phyloP scores from a whole-genome alignment of 129 eudicot species.

The Centella asiatica region DNA sequence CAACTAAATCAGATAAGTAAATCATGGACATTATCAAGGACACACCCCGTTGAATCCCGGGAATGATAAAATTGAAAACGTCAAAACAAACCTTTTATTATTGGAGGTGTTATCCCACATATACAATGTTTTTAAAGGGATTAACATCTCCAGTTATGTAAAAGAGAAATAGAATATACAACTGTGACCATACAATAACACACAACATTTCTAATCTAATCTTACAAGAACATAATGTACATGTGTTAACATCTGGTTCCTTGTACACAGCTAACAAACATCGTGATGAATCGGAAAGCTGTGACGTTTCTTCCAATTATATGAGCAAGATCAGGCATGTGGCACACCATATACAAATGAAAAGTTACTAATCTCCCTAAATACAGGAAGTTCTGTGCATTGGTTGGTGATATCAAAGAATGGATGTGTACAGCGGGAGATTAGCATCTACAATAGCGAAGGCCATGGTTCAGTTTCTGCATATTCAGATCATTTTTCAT shows the following conservation, averaged over 20 bases:
- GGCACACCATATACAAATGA: neutral
- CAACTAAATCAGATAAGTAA: too few relatives aligned
- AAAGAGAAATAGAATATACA: neutral
- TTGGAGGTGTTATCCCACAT: conserved; percentile 15
- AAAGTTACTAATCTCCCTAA: neutral
- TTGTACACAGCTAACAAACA: neutral
- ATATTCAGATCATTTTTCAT: neutral
- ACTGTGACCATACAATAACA: neutral
- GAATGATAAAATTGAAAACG: too few relatives aligned
- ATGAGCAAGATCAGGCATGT: neutral
- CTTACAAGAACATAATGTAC: conserved; percentile 15
- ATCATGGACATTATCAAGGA: too few relatives aligned
- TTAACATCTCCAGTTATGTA: neutral
- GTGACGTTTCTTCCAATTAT: neutral
- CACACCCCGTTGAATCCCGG: too few relatives aligned
- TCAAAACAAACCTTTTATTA: too few relatives aligned
- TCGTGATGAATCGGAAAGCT: neutral
- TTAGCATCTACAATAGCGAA: neutral
- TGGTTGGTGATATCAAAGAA: neutral
- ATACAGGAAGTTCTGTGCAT: neutral
- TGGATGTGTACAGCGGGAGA: neutral
- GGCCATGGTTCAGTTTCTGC: neutral
- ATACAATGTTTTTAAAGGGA: conserved; percentile 12
- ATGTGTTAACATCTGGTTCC: conserved; percentile 7
- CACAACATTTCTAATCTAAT: conserved; percentile 15